Percentiles rank a stretch among this genome's conserved stretches.
phyloP scores from a whole-genome alignment of 2,329 filamentous ascomycete genomes.

The Cladosporium austrohemisphaericum region DNA sequence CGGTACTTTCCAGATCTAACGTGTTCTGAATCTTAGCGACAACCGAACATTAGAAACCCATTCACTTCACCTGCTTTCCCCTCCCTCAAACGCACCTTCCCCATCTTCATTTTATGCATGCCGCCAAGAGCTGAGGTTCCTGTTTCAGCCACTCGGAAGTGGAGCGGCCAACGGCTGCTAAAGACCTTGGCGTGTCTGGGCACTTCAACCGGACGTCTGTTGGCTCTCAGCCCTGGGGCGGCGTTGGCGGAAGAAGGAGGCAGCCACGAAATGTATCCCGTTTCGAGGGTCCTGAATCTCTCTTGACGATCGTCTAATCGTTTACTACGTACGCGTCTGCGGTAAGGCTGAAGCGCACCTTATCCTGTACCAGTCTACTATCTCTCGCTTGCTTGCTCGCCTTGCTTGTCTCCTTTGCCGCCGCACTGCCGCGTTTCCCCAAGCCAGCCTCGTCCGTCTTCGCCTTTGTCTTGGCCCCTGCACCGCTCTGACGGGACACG shows the following conservation, averaged over 20 bases:
- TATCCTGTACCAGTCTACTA: background rate
- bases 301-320: background rate
- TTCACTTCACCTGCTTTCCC: too few relatives aligned
- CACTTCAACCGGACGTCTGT: background rate
- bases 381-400: background rate
- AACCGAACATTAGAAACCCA: too few relatives aligned
- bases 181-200: background rate
- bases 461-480: background rate
- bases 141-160: conserved; percentile 1
- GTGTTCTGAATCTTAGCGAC: too few relatives aligned
- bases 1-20: too few relatives aligned
- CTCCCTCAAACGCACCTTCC: too few relatives aligned
- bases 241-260: background rate
- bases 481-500: too few relatives aligned
- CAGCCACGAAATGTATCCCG: background rate
- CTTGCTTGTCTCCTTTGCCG: background rate
- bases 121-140: background rate
- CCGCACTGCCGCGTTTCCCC: background rate
- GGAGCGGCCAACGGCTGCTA: background rate
- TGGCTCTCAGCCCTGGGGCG: background rate
- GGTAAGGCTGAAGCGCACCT: background rate
- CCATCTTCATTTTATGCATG: background rate
- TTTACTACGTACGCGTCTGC: background rate
- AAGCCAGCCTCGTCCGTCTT: too few relatives aligned
- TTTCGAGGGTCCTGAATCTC: background rate